Evolutionary conservation across 2,329 filamentous ascomycete genomes (phyloP).

Genomic region (Fusarium falciforme): DNA sequence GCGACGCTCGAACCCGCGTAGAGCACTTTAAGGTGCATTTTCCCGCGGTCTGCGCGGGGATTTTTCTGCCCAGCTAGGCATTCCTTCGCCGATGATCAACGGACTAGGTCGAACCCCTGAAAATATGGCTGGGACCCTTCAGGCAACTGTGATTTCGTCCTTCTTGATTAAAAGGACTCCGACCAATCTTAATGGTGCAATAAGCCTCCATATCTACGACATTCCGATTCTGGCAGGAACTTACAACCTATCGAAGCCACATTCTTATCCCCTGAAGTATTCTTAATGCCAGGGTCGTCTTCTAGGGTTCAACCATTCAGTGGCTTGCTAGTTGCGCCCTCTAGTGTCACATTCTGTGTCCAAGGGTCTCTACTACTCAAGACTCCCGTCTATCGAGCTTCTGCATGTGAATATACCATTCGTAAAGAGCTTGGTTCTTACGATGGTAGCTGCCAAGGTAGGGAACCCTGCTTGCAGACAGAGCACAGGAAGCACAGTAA

Average conservation of each 20-base stretch:
- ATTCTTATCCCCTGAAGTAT: neutral
- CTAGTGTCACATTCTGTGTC: neutral
- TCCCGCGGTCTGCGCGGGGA: neutral
- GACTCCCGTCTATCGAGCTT: too few relatives aligned
- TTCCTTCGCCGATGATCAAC: neutral
- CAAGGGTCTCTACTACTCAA: neutral
- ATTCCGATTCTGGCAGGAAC: neutral
- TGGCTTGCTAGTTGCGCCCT: neutral
- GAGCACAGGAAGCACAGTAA: neutral
- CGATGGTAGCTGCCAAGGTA: neutral
- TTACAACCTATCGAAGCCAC: neutral
- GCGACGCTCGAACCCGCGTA: neutral
- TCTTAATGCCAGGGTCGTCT: neutral
- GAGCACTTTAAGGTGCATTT: conserved; percentile 5
- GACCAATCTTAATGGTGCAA: neutral
- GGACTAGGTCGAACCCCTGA: neutral
- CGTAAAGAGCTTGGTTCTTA: neutral
- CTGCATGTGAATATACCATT: neutral
- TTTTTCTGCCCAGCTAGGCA: neutral
- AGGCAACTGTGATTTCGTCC: neutral
- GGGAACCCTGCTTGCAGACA: neutral
- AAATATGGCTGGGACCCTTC: neutral
- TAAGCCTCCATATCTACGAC: neutral
- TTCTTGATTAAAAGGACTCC: neutral
- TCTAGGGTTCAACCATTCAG: too few relatives aligned